These are phyloP conservation scores for Russula sp. DNA, from an alignment of 768 basidiomycete genomes.

Conservation along the genomic window DNA sequence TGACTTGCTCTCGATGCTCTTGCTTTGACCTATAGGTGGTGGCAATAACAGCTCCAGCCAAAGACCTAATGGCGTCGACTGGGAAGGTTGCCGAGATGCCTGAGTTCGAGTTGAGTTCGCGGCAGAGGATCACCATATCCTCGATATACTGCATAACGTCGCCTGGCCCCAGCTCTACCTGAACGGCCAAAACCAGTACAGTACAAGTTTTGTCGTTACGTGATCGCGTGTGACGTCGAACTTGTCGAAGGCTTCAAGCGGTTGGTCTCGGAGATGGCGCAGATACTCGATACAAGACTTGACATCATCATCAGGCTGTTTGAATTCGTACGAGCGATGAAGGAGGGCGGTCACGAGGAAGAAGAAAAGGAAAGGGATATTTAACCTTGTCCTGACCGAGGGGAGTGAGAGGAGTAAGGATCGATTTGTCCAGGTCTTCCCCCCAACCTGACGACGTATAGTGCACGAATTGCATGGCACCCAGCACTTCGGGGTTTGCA, in stretches of 20 bases:
- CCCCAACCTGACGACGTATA: no score
- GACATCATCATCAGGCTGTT: background rate
- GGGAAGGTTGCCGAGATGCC: no score
- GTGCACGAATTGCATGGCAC: no score
- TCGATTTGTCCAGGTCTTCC: no score
- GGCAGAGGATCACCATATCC: background rate
- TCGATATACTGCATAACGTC: background rate
- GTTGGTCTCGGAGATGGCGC: background rate
- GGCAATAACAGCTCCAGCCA: background rate
- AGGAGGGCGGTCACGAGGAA: background rate
- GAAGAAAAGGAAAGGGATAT: background rate
- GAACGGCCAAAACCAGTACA: background rate
- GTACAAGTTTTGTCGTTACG: background rate
- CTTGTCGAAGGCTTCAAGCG: background rate
- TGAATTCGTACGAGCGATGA: background rate
- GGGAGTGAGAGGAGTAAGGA: no score
- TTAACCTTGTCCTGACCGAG: no score
- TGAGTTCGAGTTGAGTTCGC: background rate
- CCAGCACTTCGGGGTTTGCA: no score
- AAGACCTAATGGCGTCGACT: background rate
- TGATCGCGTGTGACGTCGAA: background rate
- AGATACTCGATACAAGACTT: background rate
- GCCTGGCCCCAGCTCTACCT: background rate
- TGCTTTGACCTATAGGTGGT: fast-evolving
- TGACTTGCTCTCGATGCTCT: background rate